Base-by-base conservation (phyloP, 1,284 basidiomycete genomes). In the Cutaneotrichosporon daszewskae region DNA sequence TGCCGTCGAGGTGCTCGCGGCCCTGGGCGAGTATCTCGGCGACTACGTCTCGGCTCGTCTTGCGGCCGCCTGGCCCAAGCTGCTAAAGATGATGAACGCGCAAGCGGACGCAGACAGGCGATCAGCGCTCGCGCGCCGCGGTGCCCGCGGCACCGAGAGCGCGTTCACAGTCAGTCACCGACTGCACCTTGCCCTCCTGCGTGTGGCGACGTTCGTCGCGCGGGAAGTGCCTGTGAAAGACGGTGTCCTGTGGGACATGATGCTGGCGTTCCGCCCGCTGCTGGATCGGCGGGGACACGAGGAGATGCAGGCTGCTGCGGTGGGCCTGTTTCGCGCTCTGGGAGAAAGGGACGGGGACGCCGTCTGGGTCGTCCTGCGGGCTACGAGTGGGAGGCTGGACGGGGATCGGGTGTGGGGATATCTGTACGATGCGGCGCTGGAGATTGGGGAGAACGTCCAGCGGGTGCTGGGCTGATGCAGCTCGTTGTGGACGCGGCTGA, bases 61-160 rank as follows among this genome's bases (percentile, higher is more conserved):
- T 16, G 83, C 88, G 77, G 86, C 94, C 53, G 78, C 88, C 14
- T 94, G 90, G 89, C 91, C 91, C 2, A 78, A 77, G 22, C 85
- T 92, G 59, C 73, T 72, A 29, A 60, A 54, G 4, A 74, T 91
- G 44, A 68, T 92, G 31, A 65, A 62, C 3, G 74, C 73, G 20
- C 76, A 90, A 19, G 77, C 81, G 34, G 66, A 63, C 16, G 77
- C 75, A 12, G 87, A 91, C 57, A 60, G 72, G 22, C 66, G 72
- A 17, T 84, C 69, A 45, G 85, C 87, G 0, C 72, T 91, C 16
- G 72, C 80, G 5, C 52, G 56, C 12, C 74, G 80, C 32, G 75
- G 79, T 12, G 76, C 73, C 10, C 80, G 49, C 10, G 57, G 54
- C 3, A 45, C 18, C 32, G 44, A 18, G 46, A 10, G 51, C 12